Evolutionary conservation across 495 filamentous ascomycete genomes (phyloP).

Genomic region (Xylaria grammica): DNA sequence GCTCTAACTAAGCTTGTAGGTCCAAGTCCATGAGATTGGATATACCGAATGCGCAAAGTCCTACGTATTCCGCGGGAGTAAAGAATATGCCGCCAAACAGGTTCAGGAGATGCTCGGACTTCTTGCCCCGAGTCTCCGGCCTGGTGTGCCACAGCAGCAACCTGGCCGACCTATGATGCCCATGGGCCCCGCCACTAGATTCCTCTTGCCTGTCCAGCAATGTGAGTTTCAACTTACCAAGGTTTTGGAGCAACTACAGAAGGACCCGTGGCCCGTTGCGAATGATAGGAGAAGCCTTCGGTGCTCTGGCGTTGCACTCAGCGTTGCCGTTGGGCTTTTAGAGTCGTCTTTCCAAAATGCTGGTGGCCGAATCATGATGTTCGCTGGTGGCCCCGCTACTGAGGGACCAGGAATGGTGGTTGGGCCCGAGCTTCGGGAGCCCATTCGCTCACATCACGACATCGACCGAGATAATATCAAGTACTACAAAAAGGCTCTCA

Average conservation of each 20-base stretch:
- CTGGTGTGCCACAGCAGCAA: constrained; percentile 75
- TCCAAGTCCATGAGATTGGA: constrained; percentile 97
- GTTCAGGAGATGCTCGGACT: constrained; percentile 99
- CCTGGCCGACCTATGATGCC: constrained; percentile 71
- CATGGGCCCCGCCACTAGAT: constrained; percentile 83
- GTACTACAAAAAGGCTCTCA: constrained; percentile 98
- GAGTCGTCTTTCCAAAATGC: constrained; percentile 96
- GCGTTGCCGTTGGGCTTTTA: constrained; percentile 89
- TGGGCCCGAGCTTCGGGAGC: constrained; percentile 94
- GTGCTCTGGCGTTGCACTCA: constrained; percentile 95
- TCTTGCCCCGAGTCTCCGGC: constrained; percentile 69
- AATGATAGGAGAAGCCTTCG: constrained; percentile 91
- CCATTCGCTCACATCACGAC: constrained; percentile 97
- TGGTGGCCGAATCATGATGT: constrained; percentile 95
- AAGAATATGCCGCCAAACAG: constrained; percentile 95
- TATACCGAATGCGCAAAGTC: constrained; percentile 99
- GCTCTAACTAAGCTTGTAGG: constrained; percentile 56
- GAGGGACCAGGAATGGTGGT: constrained; percentile 98
- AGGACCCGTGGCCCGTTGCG: constrained; percentile 96
- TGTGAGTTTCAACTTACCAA: constrained; percentile 99
- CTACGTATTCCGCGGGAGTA: constrained; percentile 98
- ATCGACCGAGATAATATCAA: constrained; percentile 99
- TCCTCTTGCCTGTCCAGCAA: constrained; percentile 92
- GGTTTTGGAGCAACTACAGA: constrained; percentile 93
- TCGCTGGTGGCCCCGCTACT: constrained; percentile 92